Base-by-base conservation (phyloP, 179 eudicot species). In the Corrigiola litoralis region DNA sequence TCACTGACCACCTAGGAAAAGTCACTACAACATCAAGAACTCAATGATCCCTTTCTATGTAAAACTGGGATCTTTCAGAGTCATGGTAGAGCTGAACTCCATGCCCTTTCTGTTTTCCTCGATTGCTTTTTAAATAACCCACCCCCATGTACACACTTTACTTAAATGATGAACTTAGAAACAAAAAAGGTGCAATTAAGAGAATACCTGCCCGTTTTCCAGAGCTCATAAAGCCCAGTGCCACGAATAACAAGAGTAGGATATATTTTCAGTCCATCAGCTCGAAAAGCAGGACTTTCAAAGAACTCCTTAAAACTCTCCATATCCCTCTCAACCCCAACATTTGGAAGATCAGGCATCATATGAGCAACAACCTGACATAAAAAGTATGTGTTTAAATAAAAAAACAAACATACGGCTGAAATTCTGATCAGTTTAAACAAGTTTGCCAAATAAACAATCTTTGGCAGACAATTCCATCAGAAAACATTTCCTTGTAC, bases 261-360 rank as follows among this genome's bases (percentile, higher is more conserved):
- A 81, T 94, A 94, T n/a, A 94, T 94, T 81, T 94, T 94, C 31
- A 94, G 94, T 69, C 99, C 99, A 65, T 94, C 99, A 16, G 99
- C 84, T 69, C 99, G 84, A 61, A 94, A 94, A 54, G 79, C 70
- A 74, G 99, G 99, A 74, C 94, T 94, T 74, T 90, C 99, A 69
- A 94, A 94, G 79, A 94, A 94, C 71, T 94, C 99, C 80, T 87
- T 90, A 65, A 94, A 94, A 73, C 99, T 90, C 67, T 94, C 99
- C 80, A 94, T 63, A 81, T 94, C 99, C 65, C 99, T 85, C 64
- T 94, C 99, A 65, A 94, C 92, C 24, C 99, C 99, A 65, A 94
- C 99, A 68, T 94, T 90, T 68, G 99, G 99, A 77, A 94, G 97
- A 85, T 94, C 99, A 28, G 99, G 99, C 99, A 94, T 94, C 99